Evolutionary conservation across 192 early-diverging fungal genomes (phyloP).

Genomic region (Mortierella hygrophila): DNA sequence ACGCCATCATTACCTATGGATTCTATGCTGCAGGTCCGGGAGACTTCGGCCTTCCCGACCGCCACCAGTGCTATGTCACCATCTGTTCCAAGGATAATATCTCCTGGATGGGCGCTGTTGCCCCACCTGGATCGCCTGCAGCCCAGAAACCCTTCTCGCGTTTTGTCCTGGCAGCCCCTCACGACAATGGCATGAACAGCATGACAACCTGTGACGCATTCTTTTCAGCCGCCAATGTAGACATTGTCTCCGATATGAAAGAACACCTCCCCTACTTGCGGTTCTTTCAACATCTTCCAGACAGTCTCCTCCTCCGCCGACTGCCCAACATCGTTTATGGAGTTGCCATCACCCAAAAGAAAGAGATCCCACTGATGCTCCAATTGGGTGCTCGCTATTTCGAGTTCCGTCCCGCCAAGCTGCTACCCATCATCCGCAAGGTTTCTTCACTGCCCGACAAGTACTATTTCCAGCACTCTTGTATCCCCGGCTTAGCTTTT

Average conservation of each 20-base stretch:
- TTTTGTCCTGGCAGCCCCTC: constrained; percentile 35
- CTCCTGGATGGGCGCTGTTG: constrained; percentile 28
- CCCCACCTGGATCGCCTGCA: constrained; percentile 18
- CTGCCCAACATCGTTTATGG: constrained; percentile 39
- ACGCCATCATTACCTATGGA: constrained; percentile 40
- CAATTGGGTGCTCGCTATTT: constrained; percentile 32
- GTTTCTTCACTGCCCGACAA: constrained; percentile 24
- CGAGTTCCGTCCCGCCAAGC: constrained; percentile 38
- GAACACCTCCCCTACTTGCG: constrained; percentile 12
- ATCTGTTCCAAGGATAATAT: constrained; percentile 23
- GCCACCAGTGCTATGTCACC: constrained; percentile 32
- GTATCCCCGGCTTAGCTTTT: constrained; percentile 35
- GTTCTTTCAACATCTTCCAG: constrained; percentile 20
- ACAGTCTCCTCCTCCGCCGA: constrained; percentile 11
- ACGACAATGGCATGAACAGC: constrained; percentile 43
- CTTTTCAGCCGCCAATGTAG: constrained; percentile 17
- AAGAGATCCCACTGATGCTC: constrained; percentile 37
- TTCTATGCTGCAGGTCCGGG: constrained; percentile 31
- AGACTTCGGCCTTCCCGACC: constrained; percentile 15
- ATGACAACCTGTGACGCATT: constrained; percentile 26
- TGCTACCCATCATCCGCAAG: constrained; percentile 28
- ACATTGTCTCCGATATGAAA: constrained; percentile 6
- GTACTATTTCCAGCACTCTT: constrained; percentile 38
- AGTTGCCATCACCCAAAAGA: constrained; percentile 36
- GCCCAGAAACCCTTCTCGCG: constrained; percentile 25